Evolutionary conservation across 2,329 filamentous ascomycete species (phyloP), one percentile per base, ranked within the genome.

Genomic region (Ophiostoma novo-ulmi): DNA sequence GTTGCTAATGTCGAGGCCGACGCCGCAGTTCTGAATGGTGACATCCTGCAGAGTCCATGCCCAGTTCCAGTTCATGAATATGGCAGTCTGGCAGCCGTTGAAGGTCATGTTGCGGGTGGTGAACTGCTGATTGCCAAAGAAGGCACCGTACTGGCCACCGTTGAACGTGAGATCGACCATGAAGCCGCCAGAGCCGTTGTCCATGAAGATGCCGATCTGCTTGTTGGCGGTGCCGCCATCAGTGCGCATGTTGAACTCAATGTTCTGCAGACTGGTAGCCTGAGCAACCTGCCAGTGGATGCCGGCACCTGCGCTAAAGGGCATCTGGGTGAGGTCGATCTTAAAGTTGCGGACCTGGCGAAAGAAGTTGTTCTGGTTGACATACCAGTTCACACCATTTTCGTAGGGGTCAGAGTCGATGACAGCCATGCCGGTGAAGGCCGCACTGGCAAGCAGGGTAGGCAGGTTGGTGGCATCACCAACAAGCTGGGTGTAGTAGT

Each of bases 41-140:
- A 96, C 75, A 48, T 87, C 90, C 78, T 94, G 92, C 80, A 95
- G 87, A 64, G 89, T 88, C 90, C 91, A 96, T 22, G 88, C 83
- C 93, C 93, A 97, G 82, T 94, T 92, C 93, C 93, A 97, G 83
- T 93, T 93, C 88, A 95, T 91, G 81, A 87, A 92, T 74, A 97
- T 88, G 73, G 91, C 93, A 1, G 92, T 96, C 77, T 92, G 85
- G 82, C 91, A 94, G 79, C 87, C 85, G 78, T 91, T 92, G 85
- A 96, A 96, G 48, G 85, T 90, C 78, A 95, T 77, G 80, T 96
- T 95, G 75, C 92, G 89, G 38, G 89, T 90, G 55, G 92, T 94
- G 80, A 94, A 95, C 80, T 97, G 93, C 81, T 97, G 93, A 80
- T 89, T 93, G 68, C 93, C 93, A 36, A 94, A 82, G 81, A 92